phyloP scores from a whole-genome alignment of 164 flowering plant genomes.

The Aristolochia californica region DNA sequence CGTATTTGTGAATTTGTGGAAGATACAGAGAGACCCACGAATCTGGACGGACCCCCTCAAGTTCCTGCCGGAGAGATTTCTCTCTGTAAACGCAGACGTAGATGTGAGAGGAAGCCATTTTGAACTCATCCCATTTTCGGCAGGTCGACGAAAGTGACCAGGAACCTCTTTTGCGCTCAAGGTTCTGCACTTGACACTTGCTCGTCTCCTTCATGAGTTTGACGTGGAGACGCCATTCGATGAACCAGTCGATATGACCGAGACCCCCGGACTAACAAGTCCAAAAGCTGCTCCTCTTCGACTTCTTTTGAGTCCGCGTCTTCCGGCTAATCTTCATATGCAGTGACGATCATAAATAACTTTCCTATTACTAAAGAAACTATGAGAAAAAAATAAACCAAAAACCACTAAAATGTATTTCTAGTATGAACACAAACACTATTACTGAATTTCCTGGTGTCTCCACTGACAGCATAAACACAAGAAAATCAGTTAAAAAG shows the following conservation, averaged over 20 bases:
- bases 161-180: constrained; percentile 16
- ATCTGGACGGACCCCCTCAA: constrained; percentile 22
- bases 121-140: constrained; percentile 22
- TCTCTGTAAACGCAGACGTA: constrained; percentile 9
- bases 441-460: too few species aligned
- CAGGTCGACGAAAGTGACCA: constrained; percentile 27
- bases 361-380: too few species aligned
- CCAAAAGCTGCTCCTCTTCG: neutral
- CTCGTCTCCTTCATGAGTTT: constrained; percentile 23
- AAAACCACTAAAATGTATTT: too few species aligned
- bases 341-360: too few species aligned
- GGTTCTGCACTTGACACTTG: constrained; percentile 15
- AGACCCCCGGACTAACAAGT: neutral
- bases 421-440: too few species aligned
- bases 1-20: constrained; percentile 25
- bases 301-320: constrained; percentile 3
- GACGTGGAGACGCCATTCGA: constrained; percentile 4
- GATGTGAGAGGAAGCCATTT: constrained; percentile 13
- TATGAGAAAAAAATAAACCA: too few species aligned
- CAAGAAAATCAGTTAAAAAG: too few species aligned
- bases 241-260: constrained; percentile 14
- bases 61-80: constrained; percentile 28
- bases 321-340: neutral
- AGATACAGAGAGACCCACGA: constrained; percentile 27
- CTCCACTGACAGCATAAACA: too few species aligned